These are phyloP conservation scores for Prototheca stagnorum DNA, from an alignment of 163 green algal species.

Conservation along the genomic window DNA sequence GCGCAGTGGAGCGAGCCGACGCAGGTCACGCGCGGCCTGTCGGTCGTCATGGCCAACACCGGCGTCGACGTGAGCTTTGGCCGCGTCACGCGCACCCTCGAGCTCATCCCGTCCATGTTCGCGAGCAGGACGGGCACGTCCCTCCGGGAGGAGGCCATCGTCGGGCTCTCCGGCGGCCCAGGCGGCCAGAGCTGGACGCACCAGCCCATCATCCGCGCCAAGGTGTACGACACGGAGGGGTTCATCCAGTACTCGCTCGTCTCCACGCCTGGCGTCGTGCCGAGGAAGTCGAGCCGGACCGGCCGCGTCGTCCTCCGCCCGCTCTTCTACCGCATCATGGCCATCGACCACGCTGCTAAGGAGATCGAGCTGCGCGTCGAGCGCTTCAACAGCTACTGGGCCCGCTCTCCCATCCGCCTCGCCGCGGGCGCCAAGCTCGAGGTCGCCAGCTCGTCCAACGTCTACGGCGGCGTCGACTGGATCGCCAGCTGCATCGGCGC, in stretches of 20 bases:
- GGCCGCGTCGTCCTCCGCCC: slow-evolving; percentile 1
- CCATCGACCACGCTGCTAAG: neutral
- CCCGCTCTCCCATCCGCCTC: neutral
- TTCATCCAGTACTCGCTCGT: slow-evolving; percentile 13
- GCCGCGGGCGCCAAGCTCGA: neutral
- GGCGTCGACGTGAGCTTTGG: slow-evolving; percentile 14
- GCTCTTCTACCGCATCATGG: slow-evolving; percentile 17
- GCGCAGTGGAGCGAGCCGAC: neutral
- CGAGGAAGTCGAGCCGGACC: too few species aligned
- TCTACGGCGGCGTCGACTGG: slow-evolving; percentile 21
- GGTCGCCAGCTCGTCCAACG: neutral
- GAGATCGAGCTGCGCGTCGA: slow-evolving; percentile 9
- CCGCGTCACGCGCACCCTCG: slow-evolving; percentile 16
- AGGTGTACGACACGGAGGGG: neutral
- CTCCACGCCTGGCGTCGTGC: neutral
- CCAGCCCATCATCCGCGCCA: slow-evolving; percentile 3
- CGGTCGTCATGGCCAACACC: slow-evolving; percentile 8
- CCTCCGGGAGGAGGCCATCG: slow-evolving; percentile 2
- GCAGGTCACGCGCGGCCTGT: neutral
- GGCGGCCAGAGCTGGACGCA: slow-evolving; percentile 6
- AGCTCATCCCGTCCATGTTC: slow-evolving; percentile 17
- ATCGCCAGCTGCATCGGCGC: slow-evolving; percentile 13
- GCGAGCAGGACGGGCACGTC: neutral
- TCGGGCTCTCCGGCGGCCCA: slow-evolving; percentile 3
- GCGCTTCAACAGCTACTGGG: slow-evolving; percentile 19